Percentiles rank a stretch among this genome's conserved stretches.
Conservation (phyloP, 805 yeast species). For the Wickerhamiella musiphila region DNA sequence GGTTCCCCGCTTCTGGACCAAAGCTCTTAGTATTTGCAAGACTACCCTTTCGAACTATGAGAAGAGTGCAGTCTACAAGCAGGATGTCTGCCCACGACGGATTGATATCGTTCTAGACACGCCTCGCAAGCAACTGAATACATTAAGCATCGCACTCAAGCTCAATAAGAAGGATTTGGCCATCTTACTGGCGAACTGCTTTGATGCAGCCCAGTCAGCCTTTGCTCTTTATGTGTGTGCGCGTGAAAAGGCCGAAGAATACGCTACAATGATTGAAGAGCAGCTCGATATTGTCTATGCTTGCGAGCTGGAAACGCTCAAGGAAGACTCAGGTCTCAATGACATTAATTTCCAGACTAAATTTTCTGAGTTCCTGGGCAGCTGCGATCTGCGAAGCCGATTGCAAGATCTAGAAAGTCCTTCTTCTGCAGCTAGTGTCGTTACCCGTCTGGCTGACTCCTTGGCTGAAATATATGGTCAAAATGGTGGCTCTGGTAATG, state of each 20-base stretch:
- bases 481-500: too few relatives aligned
- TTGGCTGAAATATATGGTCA: too few relatives aligned
- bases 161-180: constrained; percentile 12
- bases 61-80: constrained; percentile 15
- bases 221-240: constrained; percentile 19
- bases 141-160: too few relatives aligned
- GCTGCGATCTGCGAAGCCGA: too few relatives aligned
- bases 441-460: too few relatives aligned
- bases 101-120: constrained; percentile 21
- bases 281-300: constrained; percentile 15
- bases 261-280: constrained; percentile 16
- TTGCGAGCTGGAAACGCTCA: constrained; percentile 14
- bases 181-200: constrained; percentile 21
- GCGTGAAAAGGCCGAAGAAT: constrained; percentile 17
- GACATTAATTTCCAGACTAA: constrained; percentile 4
- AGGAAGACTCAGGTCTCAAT: constrained; percentile 14
- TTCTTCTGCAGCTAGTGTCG: too few relatives aligned
- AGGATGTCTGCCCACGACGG: constrained; percentile 8
- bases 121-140: constrained; percentile 16
- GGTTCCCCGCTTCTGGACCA: constrained; percentile 61
- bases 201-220: constrained; percentile 19
- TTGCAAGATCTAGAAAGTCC: too few relatives aligned
- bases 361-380: too few relatives aligned
- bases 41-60: constrained; percentile 35
- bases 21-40: constrained; percentile 40